Conservation (phyloP, 169 alveolate genomes). For the Plasmodium coatneyi region DNA sequence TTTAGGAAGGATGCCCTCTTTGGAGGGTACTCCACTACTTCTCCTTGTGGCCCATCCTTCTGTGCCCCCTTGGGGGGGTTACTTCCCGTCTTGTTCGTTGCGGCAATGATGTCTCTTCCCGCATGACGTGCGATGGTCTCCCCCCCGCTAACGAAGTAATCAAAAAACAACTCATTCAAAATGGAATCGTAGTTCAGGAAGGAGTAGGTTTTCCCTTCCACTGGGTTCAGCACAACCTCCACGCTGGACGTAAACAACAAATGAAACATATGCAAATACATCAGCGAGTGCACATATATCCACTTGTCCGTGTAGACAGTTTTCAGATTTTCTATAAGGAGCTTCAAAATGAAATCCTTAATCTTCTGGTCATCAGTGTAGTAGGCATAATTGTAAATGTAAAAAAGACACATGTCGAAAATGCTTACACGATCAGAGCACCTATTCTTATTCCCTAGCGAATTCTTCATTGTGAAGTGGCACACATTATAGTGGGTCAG, state of each 20-base stretch:
- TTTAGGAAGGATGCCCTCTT: constrained; percentile 7
- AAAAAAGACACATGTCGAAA: constrained; percentile 51
- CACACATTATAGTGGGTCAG: background rate
- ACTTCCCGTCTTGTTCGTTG: background rate
- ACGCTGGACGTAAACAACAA: constrained; percentile 5
- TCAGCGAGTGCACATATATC: constrained; percentile 27
- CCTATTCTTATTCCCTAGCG: constrained; percentile 3
- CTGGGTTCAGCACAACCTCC: background rate
- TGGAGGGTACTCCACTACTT: background rate
- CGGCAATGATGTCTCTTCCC: background rate
- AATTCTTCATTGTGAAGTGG: constrained; percentile 57
- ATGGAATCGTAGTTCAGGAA: constrained; percentile 49
- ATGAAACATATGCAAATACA: constrained; percentile 64
- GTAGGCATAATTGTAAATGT: constrained; percentile 61
- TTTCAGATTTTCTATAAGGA: constrained; percentile 47
- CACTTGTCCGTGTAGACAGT: constrained; percentile 28
- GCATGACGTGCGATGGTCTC: background rate
- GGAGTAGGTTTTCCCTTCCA: constrained; percentile 7
- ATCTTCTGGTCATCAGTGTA: constrained; percentile 36
- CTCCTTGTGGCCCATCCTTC: background rate
- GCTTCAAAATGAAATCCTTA: constrained; percentile 49
- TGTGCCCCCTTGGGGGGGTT: background rate
- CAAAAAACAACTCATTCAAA: constrained; percentile 39
- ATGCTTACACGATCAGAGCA: constrained; percentile 8
- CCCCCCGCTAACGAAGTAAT: constrained; percentile 18